Percentiles rank a stretch among this genome's conserved stretches.
These are phyloP conservation scores for Misopates orontium DNA, from an alignment of 257 asterid species.

Conservation along the genomic window DNA sequence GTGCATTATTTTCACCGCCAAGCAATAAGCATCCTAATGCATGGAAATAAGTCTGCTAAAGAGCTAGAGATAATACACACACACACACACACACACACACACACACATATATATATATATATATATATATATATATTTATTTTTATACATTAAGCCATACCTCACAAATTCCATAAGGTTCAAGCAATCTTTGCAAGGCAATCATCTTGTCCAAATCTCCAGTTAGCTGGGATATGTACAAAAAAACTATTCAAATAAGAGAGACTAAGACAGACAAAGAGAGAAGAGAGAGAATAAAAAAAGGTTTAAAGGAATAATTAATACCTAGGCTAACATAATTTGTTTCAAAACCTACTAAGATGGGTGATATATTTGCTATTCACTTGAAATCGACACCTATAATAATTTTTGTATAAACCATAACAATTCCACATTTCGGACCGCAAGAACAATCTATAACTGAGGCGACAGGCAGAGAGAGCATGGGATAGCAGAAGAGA, in stretches of 20 bases:
- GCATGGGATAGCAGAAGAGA: too few relatives aligned
- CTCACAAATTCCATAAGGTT: slow-evolving; percentile 98
- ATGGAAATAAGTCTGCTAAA: too few relatives aligned
- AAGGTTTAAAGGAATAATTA: background rate
- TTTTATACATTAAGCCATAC: slow-evolving; percentile 37
- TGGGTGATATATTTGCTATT: too few relatives aligned
- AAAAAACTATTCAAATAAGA: slow-evolving; percentile 12
- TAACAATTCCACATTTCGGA: too few relatives aligned
- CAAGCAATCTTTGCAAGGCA: slow-evolving; percentile 90
- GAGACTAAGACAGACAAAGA: background rate
- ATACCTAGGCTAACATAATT: background rate
- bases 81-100: too few relatives aligned
- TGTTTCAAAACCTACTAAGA: background rate
- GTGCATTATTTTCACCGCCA: background rate
- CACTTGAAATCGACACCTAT: too few relatives aligned
- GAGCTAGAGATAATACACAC: too few relatives aligned
- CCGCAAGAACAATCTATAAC: too few relatives aligned
- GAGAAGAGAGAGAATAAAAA: background rate
- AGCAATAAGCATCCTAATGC: slow-evolving; percentile 5
- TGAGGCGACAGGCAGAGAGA: too few relatives aligned
- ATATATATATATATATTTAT: background rate
- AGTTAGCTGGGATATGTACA: slow-evolving; percentile 57
- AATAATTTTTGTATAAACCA: too few relatives aligned
- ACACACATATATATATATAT: too few relatives aligned
- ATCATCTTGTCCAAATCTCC: slow-evolving; percentile 96